Percentiles rank a stretch among this genome's conserved stretches.
phyloP scores from a whole-genome alignment of 2,329 filamentous ascomycete species.

The Alternaria infectoria region DNA sequence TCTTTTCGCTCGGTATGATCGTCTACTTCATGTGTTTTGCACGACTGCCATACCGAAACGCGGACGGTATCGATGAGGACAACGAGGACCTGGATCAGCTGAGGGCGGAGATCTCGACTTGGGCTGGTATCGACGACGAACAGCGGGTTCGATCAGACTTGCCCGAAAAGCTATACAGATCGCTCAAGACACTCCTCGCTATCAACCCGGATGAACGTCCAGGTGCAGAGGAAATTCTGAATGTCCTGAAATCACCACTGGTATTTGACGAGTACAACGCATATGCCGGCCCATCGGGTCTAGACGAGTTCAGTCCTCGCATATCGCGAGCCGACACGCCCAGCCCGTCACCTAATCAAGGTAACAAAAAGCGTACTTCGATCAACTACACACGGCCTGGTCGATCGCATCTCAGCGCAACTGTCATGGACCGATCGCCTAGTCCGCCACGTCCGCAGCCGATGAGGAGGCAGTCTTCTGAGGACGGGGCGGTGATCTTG shows the following conservation, averaged over 20 bases:
- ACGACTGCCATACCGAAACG: conserved; percentile 80
- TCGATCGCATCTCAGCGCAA: conserved; percentile 42
- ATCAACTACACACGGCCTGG: conserved; percentile 38
- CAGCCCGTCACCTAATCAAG: conserved; percentile 37
- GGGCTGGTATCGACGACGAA: conserved; percentile 85
- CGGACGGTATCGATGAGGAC: conserved; percentile 87
- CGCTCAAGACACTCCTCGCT: conserved; percentile 81
- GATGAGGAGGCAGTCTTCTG: conserved; percentile 26
- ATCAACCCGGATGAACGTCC: conserved; percentile 79
- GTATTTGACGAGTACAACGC: conserved; percentile 54
- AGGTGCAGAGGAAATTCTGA: conserved; percentile 82
- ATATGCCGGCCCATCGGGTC: conserved; percentile 45
- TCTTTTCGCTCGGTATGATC: conserved; percentile 99
- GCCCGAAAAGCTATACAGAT: conserved; percentile 82
- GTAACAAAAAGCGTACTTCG: conserved; percentile 30
- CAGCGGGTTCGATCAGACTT: conserved; percentile 78
- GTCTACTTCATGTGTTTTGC: conserved; percentile 98
- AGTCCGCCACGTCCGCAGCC: conserved; percentile 36
- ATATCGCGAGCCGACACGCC: conserved; percentile 55
- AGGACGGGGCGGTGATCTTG: conserved; percentile 39
- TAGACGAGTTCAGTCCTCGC: conserved; percentile 47
- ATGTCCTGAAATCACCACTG: conserved; percentile 73
- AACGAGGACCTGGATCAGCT: conserved; percentile 88
- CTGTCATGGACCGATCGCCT: conserved; percentile 42
- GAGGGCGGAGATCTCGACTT: conserved; percentile 82